Conservation (phyloP, 805 yeast species). For the Starmerella cellae region DNA sequence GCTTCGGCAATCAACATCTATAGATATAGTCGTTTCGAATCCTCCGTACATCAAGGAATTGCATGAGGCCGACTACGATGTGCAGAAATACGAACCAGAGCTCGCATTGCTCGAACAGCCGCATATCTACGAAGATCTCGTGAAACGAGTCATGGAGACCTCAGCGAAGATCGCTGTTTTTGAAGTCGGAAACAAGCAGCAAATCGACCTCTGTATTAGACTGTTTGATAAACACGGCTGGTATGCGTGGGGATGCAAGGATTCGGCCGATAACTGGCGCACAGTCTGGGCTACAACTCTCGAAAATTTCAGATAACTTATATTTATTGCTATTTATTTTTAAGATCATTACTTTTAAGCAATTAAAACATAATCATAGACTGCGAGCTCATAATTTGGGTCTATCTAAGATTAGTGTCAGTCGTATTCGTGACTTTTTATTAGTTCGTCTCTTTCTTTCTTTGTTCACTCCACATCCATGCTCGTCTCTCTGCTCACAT, state of each 20-base stretch:
- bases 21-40: slow-evolving; percentile 58
- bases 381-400: no score
- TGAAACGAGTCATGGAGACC: slow-evolving; percentile 33
- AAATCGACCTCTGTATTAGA: slow-evolving; percentile 35
- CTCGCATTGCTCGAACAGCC: slow-evolving; percentile 67
- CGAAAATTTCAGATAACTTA: no score
- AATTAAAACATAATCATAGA: no score
- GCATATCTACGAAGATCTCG: slow-evolving; percentile 53
- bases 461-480: background rate
- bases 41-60: slow-evolving; percentile 73
- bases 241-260: slow-evolving; percentile 25
- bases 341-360: no score
- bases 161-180: slow-evolving; percentile 50
- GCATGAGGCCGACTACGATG: slow-evolving; percentile 45
- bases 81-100: slow-evolving; percentile 57
- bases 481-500: background rate
- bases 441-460: no score
- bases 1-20: background rate
- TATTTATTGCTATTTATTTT: no score
- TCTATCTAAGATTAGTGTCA: no score
- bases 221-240: slow-evolving; percentile 30
- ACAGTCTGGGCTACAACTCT: slow-evolving; percentile 20
- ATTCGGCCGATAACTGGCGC: slow-evolving; percentile 19
- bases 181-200: slow-evolving; percentile 57
- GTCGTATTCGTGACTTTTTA: no score